phyloP scores from a whole-genome alignment of 805 yeast species.

The Hanseniaspora singularis region DNA sequence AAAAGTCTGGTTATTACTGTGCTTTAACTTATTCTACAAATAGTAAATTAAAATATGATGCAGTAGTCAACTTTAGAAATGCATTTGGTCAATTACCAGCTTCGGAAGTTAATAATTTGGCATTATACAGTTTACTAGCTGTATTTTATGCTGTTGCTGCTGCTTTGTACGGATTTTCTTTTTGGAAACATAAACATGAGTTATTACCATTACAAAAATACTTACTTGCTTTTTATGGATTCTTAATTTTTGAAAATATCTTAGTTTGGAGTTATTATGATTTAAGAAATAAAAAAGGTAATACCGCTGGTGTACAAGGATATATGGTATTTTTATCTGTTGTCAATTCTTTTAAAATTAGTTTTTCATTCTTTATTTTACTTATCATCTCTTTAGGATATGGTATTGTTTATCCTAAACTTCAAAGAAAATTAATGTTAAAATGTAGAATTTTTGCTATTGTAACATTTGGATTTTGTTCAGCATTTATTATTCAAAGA shows the following conservation, averaged over 20 bases:
- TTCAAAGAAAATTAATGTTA: slow-evolving; percentile 64
- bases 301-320: slow-evolving; percentile 46
- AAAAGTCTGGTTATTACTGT: slow-evolving; percentile 83
- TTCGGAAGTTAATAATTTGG: slow-evolving; percentile 78
- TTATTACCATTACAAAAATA: slow-evolving; percentile 83
- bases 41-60: slow-evolving; percentile 38
- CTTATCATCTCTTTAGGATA: slow-evolving; percentile 83
- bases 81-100: slow-evolving; percentile 86
- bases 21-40: slow-evolving; percentile 53
- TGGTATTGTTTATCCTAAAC: slow-evolving; percentile 82
- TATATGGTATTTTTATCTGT: slow-evolving; percentile 70
- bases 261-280: slow-evolving; percentile 89
- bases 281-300: slow-evolving; percentile 54
- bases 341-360: slow-evolving; percentile 66
- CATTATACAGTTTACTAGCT: slow-evolving; percentile 77
- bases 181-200: slow-evolving; percentile 75
- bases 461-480: slow-evolving; percentile 43
- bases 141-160: slow-evolving; percentile 70
- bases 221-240: slow-evolving; percentile 70
- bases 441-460: slow-evolving; percentile 50
- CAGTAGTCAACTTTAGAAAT: slow-evolving; percentile 74
- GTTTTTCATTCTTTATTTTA: slow-evolving; percentile 78
- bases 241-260: slow-evolving; percentile 72
- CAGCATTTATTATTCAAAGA: slow-evolving; percentile 42
- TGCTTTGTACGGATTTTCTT: slow-evolving; percentile 74